Conservation (phyloP, 2,329 filamentous ascomycete genomes). For the Ramularia collo-cygni region DNA sequence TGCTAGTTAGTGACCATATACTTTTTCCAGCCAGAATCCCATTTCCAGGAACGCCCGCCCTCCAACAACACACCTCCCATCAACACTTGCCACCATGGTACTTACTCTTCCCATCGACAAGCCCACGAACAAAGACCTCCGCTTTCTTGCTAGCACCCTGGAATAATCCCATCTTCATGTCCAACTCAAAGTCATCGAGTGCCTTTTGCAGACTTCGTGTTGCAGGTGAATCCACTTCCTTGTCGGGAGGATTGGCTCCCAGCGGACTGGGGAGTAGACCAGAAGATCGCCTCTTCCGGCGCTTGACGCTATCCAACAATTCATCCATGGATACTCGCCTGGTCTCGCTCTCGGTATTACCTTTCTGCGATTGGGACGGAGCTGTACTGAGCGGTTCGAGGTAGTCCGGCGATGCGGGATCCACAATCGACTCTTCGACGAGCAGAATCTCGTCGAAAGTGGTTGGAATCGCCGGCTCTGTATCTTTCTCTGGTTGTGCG, state of each 20-base stretch:
- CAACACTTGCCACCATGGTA: too few relatives aligned
- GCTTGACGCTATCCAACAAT: constrained; percentile 22
- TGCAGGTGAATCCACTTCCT: constrained; percentile 2
- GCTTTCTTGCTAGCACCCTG: background rate
- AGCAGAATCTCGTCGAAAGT: constrained; percentile 25
- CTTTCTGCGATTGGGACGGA: constrained; percentile 4
- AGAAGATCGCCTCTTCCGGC: constrained; percentile 22
- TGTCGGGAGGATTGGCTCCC: constrained; percentile 19
- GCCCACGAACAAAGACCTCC: background rate
- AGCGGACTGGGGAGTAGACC: constrained; percentile 21
- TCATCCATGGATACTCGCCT: constrained; percentile 24
- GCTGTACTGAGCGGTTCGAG: constrained; percentile 14
- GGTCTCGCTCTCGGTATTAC: constrained; percentile 14
- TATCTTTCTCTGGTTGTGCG: background rate
- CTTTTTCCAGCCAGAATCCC: too few relatives aligned
- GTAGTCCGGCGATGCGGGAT: constrained; percentile 9
- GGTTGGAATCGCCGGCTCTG: constrained; percentile 11
- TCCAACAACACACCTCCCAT: too few relatives aligned
- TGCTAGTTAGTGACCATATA: too few relatives aligned
- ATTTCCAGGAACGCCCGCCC: too few relatives aligned
- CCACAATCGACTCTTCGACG: constrained; percentile 6
- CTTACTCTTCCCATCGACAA: background rate
- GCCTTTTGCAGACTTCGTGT: constrained; percentile 12
- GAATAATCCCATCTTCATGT: constrained; percentile 14
- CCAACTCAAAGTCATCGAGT: constrained; percentile 24